Evolutionary conservation across 1,139 yeast species (phyloP).

Genomic region (Kodamaea suecica): DNA sequence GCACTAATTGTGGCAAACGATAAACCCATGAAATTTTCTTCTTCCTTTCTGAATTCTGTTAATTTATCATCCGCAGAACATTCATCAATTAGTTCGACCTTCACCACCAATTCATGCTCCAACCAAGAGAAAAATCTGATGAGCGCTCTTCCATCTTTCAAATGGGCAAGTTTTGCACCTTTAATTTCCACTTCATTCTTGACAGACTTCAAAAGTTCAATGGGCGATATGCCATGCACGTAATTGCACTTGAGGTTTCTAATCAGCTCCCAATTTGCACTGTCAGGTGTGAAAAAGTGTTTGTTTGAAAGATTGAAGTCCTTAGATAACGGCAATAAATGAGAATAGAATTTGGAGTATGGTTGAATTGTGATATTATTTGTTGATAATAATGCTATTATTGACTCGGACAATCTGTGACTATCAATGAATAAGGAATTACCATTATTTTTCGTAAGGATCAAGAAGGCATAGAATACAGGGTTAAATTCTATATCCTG

Average conservation of each 20-base stretch:
- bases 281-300: conserved; percentile 58
- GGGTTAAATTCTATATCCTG: conserved; percentile 85
- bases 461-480: conserved; percentile 78
- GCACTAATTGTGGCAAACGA: conserved; percentile 93
- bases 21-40: conserved; percentile 68
- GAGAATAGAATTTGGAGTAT: conserved; percentile 57
- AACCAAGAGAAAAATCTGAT: conserved; percentile 84
- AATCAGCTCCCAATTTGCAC: conserved; percentile 80
- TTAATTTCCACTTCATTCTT: conserved; percentile 71
- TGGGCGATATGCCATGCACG: conserved; percentile 52
- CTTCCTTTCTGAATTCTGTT: conserved; percentile 58
- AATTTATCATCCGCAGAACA: conserved; percentile 72
- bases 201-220: conserved; percentile 72
- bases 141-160: conserved; percentile 84
- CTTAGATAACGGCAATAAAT: conserved; percentile 43
- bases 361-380: conserved; percentile 47
- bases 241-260: conserved; percentile 44
- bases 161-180: conserved; percentile 77
- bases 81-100: conserved; percentile 68
- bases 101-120: conserved; percentile 56
- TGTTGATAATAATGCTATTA: conserved; percentile 25
- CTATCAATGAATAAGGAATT: conserved; percentile 60
- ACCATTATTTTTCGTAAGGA: conserved; percentile 48
- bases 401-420: conserved; percentile 16
- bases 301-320: conserved; percentile 36